Base-by-base conservation (phyloP, 768 basidiomycete genomes). In the Psilocybe subaeruginosa region DNA sequence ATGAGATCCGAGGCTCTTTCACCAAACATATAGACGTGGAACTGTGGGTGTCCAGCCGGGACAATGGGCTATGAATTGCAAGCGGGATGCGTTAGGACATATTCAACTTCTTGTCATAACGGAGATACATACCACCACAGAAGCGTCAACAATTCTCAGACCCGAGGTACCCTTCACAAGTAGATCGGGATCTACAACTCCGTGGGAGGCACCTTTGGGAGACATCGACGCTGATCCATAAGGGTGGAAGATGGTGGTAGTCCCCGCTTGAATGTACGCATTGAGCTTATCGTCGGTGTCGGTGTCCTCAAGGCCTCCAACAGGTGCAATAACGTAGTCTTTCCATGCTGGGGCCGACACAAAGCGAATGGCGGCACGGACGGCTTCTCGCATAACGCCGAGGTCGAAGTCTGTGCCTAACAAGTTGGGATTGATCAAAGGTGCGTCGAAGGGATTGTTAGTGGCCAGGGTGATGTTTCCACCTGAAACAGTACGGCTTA, bases 131-230 rank as follows among this genome's bases (percentile, higher is more conserved):
- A 77, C 30, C 77, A 74, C 43, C 74, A 65, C 19, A 73, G 70
- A 51, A 8, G 54, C 62, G 55, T 63, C 62, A 8, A 63, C 49
- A 17, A 63, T 59, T 19, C 62, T 37, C 9, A 80, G 48, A 4
- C 74, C 77, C 5, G 43, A 37, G 1, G 68, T 64, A 0, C 71
- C 70, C 63, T 78, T 77, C 3, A 79, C 69, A 4, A 41, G 60
- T 14, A 80, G 60, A 60, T 77, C 68, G 3, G 77, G 72, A 58
- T 77, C 69, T 7, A 77, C 74, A 7, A 77, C 77, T 16, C 77
- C 77, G 19, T 58, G 64, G 3, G 56, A 37, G 0, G 72, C 72
- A 30, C 59, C 58, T n/a, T 45, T 53, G 0, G 73, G 65, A 3
- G 73, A 73, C 73, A 77, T 74, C 8, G 61, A 64, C 7, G 75